These are phyloP conservation scores for Mycena filopes DNA, from an alignment of 768 basidiomycete species.

Conservation along the genomic window DNA sequence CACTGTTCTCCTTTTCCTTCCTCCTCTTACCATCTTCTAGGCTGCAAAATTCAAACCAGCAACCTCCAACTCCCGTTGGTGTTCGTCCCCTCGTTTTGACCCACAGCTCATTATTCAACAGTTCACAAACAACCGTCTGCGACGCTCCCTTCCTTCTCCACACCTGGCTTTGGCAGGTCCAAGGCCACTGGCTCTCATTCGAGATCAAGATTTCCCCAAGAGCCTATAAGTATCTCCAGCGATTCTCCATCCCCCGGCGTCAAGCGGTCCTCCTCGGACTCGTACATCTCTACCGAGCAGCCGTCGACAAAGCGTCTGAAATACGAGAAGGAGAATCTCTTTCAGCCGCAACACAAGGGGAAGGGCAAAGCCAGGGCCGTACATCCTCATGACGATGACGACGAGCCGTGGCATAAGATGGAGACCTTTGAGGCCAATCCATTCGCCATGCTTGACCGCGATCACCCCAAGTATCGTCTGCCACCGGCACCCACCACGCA, in stretches of 20 bases:
- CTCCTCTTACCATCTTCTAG: background rate
- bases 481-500: slow-evolving; percentile 7
- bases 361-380: slow-evolving; percentile 35
- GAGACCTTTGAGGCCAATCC: slow-evolving; percentile 38
- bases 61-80: slow-evolving; percentile 13
- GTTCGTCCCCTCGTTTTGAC: too few species aligned
- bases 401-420: slow-evolving; percentile 39
- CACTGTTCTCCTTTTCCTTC: background rate
- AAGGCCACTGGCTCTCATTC: slow-evolving; percentile 26
- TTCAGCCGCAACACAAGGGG: slow-evolving; percentile 18
- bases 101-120: slow-evolving; percentile 13
- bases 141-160: slow-evolving; percentile 54
- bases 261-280: slow-evolving; percentile 55
- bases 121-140: slow-evolving; percentile 40
- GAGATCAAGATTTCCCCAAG: slow-evolving; percentile 14
- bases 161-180: slow-evolving; percentile 54
- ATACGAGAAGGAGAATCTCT: slow-evolving; percentile 51
- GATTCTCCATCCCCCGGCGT: slow-evolving; percentile 49
- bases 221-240: slow-evolving; percentile 48
- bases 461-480: slow-evolving; percentile 34
- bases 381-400: slow-evolving; percentile 24
- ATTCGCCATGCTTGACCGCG: slow-evolving; percentile 39
- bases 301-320: slow-evolving; percentile 48
- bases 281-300: slow-evolving; percentile 44
- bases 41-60: slow-evolving; percentile 60